Percentiles rank a stretch among this genome's conserved stretches.
phyloP scores from a whole-genome alignment of 257 asterid species.

The Coffea eugenioides region DNA sequence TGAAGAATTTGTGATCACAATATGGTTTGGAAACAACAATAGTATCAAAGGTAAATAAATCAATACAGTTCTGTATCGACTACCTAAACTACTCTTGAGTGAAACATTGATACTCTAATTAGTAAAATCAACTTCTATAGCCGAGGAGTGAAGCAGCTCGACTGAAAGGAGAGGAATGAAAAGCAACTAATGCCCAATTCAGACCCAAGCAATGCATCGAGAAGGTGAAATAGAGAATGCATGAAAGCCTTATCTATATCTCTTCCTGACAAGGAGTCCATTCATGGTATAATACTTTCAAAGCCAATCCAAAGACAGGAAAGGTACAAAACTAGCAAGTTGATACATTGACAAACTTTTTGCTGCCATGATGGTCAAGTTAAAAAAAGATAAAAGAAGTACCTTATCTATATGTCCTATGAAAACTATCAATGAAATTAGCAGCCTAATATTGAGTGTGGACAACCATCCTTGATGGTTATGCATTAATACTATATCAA shows the following conservation, averaged over 20 bases:
- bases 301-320: too few relatives aligned
- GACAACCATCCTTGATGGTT: background rate
- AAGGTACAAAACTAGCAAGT: too few relatives aligned
- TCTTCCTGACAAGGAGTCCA: too few relatives aligned
- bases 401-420: background rate
- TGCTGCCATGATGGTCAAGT: background rate
- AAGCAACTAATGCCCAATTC: too few relatives aligned
- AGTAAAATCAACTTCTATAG: background rate
- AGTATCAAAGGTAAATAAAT: background rate
- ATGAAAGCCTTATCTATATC: too few relatives aligned
- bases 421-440: background rate
- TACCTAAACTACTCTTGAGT: background rate
- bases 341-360: background rate
- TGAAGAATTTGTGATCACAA: background rate
- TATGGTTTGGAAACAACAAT: background rate
- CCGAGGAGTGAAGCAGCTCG: too few relatives aligned
- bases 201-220: too few relatives aligned
- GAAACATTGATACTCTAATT: background rate
- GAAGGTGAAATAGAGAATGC: too few relatives aligned
- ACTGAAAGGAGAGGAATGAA: too few relatives aligned
- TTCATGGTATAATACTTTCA: too few relatives aligned
- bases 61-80: background rate
- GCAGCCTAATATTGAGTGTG: background rate
- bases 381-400: background rate
- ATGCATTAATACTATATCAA: background rate